Evolutionary conservation across 2,329 filamentous ascomycete species (phyloP), one percentile per base, ranked within the genome.

Genomic region (Arthrobotrys sinensis): DNA sequence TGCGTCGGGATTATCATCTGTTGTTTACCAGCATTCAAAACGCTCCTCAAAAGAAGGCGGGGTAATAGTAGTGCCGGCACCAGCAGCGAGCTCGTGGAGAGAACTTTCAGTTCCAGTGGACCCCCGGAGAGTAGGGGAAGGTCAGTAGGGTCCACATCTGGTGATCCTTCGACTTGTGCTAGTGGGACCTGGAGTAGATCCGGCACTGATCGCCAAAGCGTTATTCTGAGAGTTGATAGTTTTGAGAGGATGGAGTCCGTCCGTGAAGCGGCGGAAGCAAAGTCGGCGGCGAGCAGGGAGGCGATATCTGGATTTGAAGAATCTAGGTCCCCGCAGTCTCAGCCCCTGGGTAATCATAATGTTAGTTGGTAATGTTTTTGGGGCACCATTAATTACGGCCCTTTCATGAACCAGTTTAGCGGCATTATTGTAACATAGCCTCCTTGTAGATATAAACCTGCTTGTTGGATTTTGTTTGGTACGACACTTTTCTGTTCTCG

Each of bases 11-110:
- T 76, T 16, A 48, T 76, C 4, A 40, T 76, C n/a, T 76, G 72
- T 48, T 76, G 72, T 43, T 46, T 76, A 36, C 72, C 72, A 21
- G 72, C 72, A 1, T 75, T 75, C 34, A 75, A 75, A 63, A 53
- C 63, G 1, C 53, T 75, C 1, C 16, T 75, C 4, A 55, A 68
- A 19, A 45, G 50, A 36, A 43, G 52, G n/a, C 55, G 34, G 36
- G 12, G 8, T 5, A 28, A 43, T 24, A 40, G 21, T 14, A 53
- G 52, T 14, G 57, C 11, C 7, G 34, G 52, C 4, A 40, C 16
- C 19, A 55, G 34, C 24, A 62, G 62, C 19, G 53, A 38, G 19
- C 45, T 38, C 2, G 57, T 45, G 4, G 34, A 45, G 34, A 53
- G 40, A 19, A 32, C 38, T 3, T 48, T 24, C 24, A 34, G 38